Evolutionary conservation across 352 stramenopile genomes (phyloP).

Genomic region (Thraustochytrium striatum): DNA sequence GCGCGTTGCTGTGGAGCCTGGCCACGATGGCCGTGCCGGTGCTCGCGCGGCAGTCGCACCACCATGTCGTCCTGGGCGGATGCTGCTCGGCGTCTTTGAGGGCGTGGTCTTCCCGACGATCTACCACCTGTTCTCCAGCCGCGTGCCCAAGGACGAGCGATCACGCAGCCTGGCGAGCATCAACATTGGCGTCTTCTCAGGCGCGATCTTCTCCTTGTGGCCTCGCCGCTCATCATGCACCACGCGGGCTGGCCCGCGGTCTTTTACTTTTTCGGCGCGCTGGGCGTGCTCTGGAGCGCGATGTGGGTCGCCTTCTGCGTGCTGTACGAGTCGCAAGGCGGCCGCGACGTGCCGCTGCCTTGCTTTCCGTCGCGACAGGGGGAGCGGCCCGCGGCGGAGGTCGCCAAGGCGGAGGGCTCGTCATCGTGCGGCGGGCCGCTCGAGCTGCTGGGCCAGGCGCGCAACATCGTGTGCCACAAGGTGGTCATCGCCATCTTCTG

Average conservation of each 20-base stretch:
- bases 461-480: constrained; percentile 33
- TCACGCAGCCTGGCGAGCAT: constrained; percentile 18
- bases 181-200: constrained; percentile 37
- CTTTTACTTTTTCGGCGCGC: constrained; percentile 50
- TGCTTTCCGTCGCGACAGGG: not conserved
- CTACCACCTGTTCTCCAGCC: constrained; percentile 44
- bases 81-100: constrained; percentile 40
- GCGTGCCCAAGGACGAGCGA: constrained; percentile 44
- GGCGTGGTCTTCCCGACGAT: constrained; percentile 34
- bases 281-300: constrained; percentile 27
- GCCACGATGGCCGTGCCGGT: constrained; percentile 19
- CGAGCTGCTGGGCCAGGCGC: not conserved
- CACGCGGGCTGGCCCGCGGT: constrained; percentile 33
- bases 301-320: constrained; percentile 27
- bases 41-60: not conserved
- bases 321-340: constrained; percentile 2
- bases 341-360: not conserved
- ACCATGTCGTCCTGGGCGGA: constrained; percentile 18
- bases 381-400: not conserved
- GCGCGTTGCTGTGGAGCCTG: constrained; percentile 36
- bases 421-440: not conserved
- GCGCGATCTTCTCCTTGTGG: constrained; percentile 36
- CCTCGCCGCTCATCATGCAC: constrained; percentile 42
- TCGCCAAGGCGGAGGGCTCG: not conserved
- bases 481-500: constrained; percentile 34